Conservation (phyloP, 495 filamentous ascomycete genomes). For the Tuber aestivum region DNA sequence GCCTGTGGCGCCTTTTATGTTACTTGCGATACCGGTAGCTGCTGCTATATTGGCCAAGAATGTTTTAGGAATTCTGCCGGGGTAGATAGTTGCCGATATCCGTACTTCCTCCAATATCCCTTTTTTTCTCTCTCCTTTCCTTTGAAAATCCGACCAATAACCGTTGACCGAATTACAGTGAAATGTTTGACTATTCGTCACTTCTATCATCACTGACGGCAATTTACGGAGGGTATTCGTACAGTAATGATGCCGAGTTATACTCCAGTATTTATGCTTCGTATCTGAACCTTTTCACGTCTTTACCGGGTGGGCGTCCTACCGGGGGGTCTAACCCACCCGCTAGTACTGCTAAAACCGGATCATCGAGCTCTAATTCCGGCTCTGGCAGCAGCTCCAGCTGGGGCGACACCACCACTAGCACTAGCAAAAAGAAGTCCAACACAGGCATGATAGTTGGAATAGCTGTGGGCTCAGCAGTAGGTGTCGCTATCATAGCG, state of each 20-base stretch:
- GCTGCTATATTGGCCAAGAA: not conserved
- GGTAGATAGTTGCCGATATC: not conserved
- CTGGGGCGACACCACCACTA: not conserved
- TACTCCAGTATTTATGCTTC: not conserved
- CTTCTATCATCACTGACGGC: not conserved
- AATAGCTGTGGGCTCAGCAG: conserved; percentile 8
- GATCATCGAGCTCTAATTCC: not conserved
- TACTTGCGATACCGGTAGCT: not conserved
- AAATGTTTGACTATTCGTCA: not conserved
- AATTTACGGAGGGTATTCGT: not conserved
- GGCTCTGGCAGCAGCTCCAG: not conserved
- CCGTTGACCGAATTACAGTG: not conserved
- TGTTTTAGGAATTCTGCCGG: not conserved
- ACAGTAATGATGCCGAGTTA: not conserved
- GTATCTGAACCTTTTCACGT: not conserved
- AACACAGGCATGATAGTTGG: conserved; percentile 28
- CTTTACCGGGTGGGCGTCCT: not conserved
- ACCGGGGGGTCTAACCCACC: not conserved
- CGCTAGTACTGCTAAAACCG: not conserved
- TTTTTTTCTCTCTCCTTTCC: not conserved
- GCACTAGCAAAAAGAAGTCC: conserved; percentile 4
- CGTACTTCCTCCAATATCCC: not conserved
- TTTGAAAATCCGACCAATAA: not conserved
- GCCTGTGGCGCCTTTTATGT: not conserved
- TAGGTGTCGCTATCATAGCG: not conserved